A percentile compares a stretch with the other conserved stretches of the same genome.
These are phyloP conservation scores for Ceratobasidium sp. DNA, from an alignment of 1,284 basidiomycete genomes.

Conservation along the genomic window DNA sequence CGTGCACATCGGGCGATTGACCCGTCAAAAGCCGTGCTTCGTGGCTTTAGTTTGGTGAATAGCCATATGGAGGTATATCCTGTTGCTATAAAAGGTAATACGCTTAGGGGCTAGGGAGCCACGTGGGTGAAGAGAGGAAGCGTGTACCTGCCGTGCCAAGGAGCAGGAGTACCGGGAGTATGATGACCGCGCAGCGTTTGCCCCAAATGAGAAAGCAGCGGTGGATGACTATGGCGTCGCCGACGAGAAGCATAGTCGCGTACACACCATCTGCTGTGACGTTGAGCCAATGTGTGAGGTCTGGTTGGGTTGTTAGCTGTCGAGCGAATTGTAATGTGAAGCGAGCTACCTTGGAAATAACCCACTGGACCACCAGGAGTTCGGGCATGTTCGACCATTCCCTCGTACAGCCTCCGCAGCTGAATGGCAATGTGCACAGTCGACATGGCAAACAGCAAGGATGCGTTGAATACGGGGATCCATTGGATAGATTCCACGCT, in stretches of 20 bases:
- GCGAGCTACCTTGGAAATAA: slow-evolving; percentile 14
- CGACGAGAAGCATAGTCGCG: slow-evolving; percentile 24
- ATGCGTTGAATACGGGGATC: slow-evolving; percentile 22
- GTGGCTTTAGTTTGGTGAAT: slow-evolving; percentile 2
- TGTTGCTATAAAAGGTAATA: background rate
- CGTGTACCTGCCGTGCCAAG: slow-evolving; percentile 28
- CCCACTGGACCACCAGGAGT: slow-evolving; percentile 11
- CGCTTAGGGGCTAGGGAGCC: background rate
- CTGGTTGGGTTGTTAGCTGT: slow-evolving; percentile 16
- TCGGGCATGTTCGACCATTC: slow-evolving; percentile 15
- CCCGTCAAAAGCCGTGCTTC: background rate
- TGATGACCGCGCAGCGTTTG: slow-evolving; percentile 1
- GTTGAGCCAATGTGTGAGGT: slow-evolving; percentile 10
- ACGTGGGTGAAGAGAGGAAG: background rate
- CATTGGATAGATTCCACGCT: slow-evolving; percentile 22
- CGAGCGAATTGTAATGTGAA: background rate
- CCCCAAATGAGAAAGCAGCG: slow-evolving; percentile 43
- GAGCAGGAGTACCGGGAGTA: slow-evolving; percentile 15
- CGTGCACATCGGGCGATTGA: slow-evolving; percentile 4
- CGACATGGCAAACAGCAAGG: slow-evolving; percentile 16
- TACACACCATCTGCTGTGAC: slow-evolving; percentile 15
- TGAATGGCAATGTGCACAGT: slow-evolving; percentile 13
- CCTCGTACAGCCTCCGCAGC: slow-evolving; percentile 31
- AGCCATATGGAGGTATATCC: slow-evolving; percentile 24
- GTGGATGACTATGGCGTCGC: slow-evolving; percentile 33